These are phyloP conservation scores for Myriosclerotinia curreyana DNA, from an alignment of 2,329 filamentous ascomycete genomes.

Conservation along the genomic window DNA sequence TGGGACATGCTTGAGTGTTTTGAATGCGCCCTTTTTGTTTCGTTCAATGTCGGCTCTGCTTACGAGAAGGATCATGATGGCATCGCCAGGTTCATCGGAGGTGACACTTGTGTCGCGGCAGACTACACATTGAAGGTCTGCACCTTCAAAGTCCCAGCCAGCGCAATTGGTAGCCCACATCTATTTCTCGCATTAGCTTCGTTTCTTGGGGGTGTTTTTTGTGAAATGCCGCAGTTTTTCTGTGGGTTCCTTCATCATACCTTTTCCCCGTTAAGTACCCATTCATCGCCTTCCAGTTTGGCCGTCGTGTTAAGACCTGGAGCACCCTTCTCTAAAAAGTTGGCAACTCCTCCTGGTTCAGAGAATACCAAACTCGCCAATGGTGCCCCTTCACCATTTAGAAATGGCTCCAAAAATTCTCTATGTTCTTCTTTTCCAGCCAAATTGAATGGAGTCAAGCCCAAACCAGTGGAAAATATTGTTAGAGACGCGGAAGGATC, in stretches of 20 bases:
- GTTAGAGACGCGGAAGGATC: slow-evolving; percentile 51
- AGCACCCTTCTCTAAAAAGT: slow-evolving; percentile 50
- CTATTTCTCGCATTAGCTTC: slow-evolving; percentile 31
- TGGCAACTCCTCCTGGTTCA: slow-evolving; percentile 51
- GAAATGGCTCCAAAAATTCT: slow-evolving; percentile 48
- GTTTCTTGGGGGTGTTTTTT: neutral
- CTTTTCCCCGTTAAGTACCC: slow-evolving; percentile 54
- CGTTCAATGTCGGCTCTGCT: slow-evolving; percentile 47
- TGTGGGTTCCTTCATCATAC: slow-evolving; percentile 29
- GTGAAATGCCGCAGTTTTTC: neutral
- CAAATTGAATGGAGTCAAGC: slow-evolving; percentile 50
- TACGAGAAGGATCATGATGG: slow-evolving; percentile 50
- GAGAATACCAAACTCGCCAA: slow-evolving; percentile 52
- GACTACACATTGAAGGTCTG: slow-evolving; percentile 52
- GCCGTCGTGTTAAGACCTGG: slow-evolving; percentile 51
- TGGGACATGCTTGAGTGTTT: slow-evolving; percentile 47
- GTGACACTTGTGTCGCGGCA: slow-evolving; percentile 42
- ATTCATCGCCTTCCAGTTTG: slow-evolving; percentile 47
- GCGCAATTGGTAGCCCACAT: slow-evolving; percentile 54
- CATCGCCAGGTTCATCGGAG: slow-evolving; percentile 36
- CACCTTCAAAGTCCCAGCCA: slow-evolving; percentile 53
- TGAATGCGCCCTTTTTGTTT: slow-evolving; percentile 46
- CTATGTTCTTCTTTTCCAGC: slow-evolving; percentile 43
- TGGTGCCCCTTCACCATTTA: slow-evolving; percentile 45
- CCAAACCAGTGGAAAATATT: slow-evolving; percentile 51